Evolutionary conservation across 345 rosid species (phyloP), one percentile per base, ranked within the genome.

Genomic region (Rhizophora apiculata): DNA sequence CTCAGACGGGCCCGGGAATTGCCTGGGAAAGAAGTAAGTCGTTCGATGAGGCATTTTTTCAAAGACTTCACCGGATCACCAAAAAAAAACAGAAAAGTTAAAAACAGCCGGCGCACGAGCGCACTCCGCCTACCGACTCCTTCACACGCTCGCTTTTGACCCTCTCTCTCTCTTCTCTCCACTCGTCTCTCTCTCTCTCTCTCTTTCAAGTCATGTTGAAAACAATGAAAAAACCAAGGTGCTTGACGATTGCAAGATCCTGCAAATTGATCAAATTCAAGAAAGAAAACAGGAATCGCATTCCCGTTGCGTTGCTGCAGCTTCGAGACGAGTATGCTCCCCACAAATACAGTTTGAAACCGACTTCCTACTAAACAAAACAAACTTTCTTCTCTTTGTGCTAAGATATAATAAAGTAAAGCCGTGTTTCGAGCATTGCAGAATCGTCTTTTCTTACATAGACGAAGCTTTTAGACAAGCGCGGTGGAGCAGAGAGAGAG

Each of bases 1-100:
- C 32, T 86, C 89, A n/a, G 72, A 58, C 67, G 80, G 89, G 75
- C 91, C 97, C 20, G 91, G 96, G 68, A 93, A 89, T 76, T 91
- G 98, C 84, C 98, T 83, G n/a, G 97, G 97, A 84, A 94, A 94
- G 87, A 94, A 84, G 89, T 94, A 94, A 71, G 98, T 94, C 1
- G 97, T 82, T 65, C 98, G 82, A 78, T 94, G 98, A 81, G 98
- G 98, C 97, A 94, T 94, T 68, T 78, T 72, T 63, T 39, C 79
- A 63, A 75, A 57, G 51, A 22, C 69, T 19, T 65, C 56, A 49
- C 74, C 22, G 15, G 55, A 36, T 24, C 61, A 27, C 37, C 9
- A 9, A 20, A 37, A 37, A 8, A 27, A 24, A 15, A 19, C 26
- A 36, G 5, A 29, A 29, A n/a, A 30, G 49, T 13, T 49, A 48